Conservation (phyloP, 2,329 filamentous ascomycete species). For the Cladosporium sp. region DNA sequence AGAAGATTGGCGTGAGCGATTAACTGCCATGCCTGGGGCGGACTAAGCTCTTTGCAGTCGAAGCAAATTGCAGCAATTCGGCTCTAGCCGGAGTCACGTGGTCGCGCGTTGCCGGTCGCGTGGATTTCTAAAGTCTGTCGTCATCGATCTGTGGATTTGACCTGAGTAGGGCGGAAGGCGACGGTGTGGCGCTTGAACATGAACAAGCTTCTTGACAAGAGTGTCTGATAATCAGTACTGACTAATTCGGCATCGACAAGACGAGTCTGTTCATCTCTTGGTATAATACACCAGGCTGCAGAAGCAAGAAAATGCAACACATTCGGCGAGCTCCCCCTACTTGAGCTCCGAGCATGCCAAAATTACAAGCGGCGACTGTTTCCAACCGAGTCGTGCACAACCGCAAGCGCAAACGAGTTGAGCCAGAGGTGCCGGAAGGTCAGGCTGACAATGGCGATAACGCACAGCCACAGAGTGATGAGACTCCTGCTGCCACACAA, state of each 20-base stretch:
- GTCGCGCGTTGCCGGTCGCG: neutral
- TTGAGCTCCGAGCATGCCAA: constrained; percentile 39
- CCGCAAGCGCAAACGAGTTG: constrained; percentile 45
- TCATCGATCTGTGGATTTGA: neutral
- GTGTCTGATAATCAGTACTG: neutral
- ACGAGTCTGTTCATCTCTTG: neutral
- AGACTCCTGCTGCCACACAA: constrained; percentile 20
- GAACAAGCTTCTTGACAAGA: neutral
- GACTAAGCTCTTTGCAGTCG: neutral
- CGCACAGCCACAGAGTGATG: constrained; percentile 11
- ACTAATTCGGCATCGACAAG: neutral
- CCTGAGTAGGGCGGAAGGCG: no score
- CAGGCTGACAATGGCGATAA: neutral
- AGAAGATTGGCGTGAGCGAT: constrained; percentile 5
- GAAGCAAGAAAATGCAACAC: neutral
- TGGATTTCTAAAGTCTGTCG: neutral
- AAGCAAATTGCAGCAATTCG: neutral
- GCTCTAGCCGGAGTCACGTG: neutral
- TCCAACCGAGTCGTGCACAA: constrained; percentile 47
- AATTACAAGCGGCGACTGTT: constrained; percentile 50
- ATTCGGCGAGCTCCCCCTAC: neutral
- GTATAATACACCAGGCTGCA: neutral
- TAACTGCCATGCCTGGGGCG: neutral
- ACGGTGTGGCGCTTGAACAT: neutral
- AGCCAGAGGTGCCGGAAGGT: constrained; percentile 19